Percentiles rank a stretch among this genome's conserved stretches.
phyloP scores from a whole-genome alignment of 2,329 filamentous ascomycete genomes.

The Thielaviopsis populi region DNA sequence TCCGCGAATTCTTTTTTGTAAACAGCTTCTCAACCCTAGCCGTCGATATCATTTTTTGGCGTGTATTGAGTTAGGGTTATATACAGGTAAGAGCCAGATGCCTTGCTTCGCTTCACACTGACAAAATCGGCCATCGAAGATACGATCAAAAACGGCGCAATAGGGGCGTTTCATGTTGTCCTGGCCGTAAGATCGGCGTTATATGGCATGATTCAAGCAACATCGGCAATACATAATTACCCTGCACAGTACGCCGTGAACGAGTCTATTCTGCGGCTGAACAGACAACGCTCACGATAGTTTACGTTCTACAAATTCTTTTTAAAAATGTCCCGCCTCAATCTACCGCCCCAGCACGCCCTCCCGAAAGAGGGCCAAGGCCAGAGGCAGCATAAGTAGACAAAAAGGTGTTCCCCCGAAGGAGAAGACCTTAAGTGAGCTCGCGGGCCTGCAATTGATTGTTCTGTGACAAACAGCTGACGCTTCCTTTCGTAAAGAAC shows the following conservation, averaged over 20 bases:
- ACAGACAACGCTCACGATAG: not conserved
- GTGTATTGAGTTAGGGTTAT: too few species aligned
- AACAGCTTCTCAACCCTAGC: too few species aligned
- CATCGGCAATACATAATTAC: too few species aligned
- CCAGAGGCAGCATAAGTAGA: constrained; percentile 15
- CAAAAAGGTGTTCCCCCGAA: constrained; percentile 4
- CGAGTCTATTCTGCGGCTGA: constrained; percentile 5
- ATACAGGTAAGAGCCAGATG: too few species aligned
- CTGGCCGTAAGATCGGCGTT: too few species aligned
- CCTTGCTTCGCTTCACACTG: too few species aligned
- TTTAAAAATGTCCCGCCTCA: constrained; percentile 17
- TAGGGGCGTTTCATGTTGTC: too few species aligned
- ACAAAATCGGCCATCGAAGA: too few species aligned
- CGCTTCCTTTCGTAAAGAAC: constrained; percentile 15
- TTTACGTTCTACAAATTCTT: not conserved
- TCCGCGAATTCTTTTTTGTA: not conserved
- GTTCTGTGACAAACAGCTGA: constrained; percentile 18
- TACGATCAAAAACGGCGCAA: too few species aligned
- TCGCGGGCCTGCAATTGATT: constrained; percentile 18
- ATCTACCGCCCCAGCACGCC: constrained; percentile 16
- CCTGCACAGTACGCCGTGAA: not conserved
- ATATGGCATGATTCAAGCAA: too few species aligned
- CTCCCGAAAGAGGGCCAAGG: not conserved
- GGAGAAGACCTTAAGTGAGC: constrained; percentile 12
- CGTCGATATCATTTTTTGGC: too few species aligned